These are phyloP conservation scores for Macroventuria anomochaeta DNA, from an alignment of 2,329 filamentous ascomycete species.

Conservation along the genomic window DNA sequence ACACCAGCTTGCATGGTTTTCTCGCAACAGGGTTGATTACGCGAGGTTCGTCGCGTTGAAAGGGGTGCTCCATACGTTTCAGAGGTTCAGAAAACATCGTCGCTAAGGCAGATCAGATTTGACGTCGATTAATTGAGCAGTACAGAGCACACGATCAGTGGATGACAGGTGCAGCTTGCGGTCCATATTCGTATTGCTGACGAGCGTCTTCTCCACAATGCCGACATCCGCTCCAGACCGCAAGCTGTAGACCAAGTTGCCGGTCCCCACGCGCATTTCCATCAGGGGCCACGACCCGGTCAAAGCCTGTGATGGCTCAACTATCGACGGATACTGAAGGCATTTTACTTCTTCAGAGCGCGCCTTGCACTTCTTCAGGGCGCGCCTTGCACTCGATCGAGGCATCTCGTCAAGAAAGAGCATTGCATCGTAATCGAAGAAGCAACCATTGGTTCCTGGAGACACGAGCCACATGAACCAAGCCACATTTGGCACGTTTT, in stretches of 20 bases:
- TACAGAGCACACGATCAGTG: neutral
- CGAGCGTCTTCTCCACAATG: neutral
- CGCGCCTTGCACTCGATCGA: neutral
- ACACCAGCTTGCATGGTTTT: neutral
- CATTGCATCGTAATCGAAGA: neutral
- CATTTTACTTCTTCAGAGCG: too few relatives aligned
- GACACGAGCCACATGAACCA: slow-evolving; percentile 6
- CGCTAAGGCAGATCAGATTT: neutral
- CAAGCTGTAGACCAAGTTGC: neutral
- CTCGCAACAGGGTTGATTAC: neutral
- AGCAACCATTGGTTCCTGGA: neutral
- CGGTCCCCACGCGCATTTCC: neutral
- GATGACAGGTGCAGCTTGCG: neutral
- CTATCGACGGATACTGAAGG: neutral
- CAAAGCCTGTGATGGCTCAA: neutral
- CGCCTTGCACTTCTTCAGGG: neutral
- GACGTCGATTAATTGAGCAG: neutral
- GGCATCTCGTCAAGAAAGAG: neutral
- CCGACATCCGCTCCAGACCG: neutral
- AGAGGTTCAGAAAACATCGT: neutral
- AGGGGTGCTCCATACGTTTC: neutral
- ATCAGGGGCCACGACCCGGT: neutral
- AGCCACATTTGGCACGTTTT: slow-evolving; percentile 11
- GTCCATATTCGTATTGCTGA: slow-evolving; percentile 16
- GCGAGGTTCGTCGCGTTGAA: too few relatives aligned